Base-by-base conservation (phyloP, 345 rosid genomes). In the Hirschfeldia incana region DNA sequence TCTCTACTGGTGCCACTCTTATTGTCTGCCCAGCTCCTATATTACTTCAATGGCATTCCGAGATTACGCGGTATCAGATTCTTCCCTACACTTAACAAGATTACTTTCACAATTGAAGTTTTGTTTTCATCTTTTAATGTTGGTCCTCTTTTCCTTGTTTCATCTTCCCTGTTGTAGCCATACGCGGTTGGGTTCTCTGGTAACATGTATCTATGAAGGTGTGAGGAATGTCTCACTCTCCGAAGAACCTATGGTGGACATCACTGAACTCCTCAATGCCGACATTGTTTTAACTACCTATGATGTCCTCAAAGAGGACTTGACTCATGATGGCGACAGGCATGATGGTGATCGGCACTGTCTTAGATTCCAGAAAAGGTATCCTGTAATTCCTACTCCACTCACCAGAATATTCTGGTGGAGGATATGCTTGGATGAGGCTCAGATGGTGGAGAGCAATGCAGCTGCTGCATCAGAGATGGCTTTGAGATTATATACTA, bases 391-490 rank as follows among this genome's bases (percentile, higher is more conserved):
- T 85, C 97, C 98, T 36, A 92, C 98, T 69, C 86, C 79, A 69
- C 94, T 94, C 26, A 92, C 98, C 72, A 85, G 98, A 83, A 88
- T 94, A 86, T 87, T 80, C 83, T 94, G 98, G 98, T 92, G 98
- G 98, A 90, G 98, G 84, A 75, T 92, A 80, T 94, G 98, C 86
- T 86, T 94, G 84, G 98, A 94, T 83, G 98, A 94, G 82, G 98
- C 98, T 69, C 98, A 94, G 82, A 92, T 94, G 98, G 98, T 94
- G 82, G 98, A 94, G 87, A 91, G 92, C 76, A 94, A 88, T 86
- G 84, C 89, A 83, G 91, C 97, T 69, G 92, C 95, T 77, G 98
- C 98, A 42, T 82, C 98, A 77, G 98, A 94, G 85, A 94, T 94
- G 98, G 98, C 98, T 44, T 78, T 91, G 78, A 88, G 97, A 77